These are phyloP conservation scores for Xerocomus spinulosus DNA, from an alignment of 768 basidiomycete species.

Conservation along the genomic window DNA sequence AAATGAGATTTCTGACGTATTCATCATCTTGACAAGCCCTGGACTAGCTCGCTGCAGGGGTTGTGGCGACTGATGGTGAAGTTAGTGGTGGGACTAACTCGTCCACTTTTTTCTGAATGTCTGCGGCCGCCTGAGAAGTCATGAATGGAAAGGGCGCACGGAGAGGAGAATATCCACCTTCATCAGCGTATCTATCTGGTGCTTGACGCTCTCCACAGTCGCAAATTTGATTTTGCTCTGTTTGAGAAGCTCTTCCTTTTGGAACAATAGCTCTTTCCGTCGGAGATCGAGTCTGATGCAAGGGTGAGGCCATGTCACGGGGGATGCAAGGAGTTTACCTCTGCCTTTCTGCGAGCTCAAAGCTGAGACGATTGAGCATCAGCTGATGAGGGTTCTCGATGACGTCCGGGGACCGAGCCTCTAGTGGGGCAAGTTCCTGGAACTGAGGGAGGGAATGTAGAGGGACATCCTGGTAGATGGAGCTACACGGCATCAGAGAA, in stretches of 20 bases:
- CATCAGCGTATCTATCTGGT: constrained; percentile 69
- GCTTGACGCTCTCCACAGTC: constrained; percentile 74
- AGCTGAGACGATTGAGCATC: constrained; percentile 82
- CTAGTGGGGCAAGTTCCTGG: constrained; percentile 59
- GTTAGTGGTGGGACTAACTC: constrained; percentile 51
- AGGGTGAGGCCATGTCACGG: constrained; percentile 3
- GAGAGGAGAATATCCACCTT: constrained; percentile 44
- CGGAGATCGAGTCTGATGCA: constrained; percentile 60
- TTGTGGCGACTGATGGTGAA: constrained; percentile 27
- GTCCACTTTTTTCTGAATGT: constrained; percentile 72
- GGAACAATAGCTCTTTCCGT: constrained; percentile 60
- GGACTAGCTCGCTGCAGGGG: constrained; percentile 23
- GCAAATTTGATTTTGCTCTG: constrained; percentile 69
- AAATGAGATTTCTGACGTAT: background rate
- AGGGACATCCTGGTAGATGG: constrained; percentile 84
- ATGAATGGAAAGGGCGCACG: constrained; percentile 9
- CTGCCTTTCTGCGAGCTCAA: constrained; percentile 85
- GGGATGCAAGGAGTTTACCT: constrained; percentile 44
- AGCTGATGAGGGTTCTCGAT: constrained; percentile 72
- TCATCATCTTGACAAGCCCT: background rate
- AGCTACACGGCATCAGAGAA: constrained; percentile 40
- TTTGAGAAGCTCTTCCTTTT: constrained; percentile 78
- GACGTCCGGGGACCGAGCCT: constrained; percentile 56
- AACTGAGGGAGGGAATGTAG: constrained; percentile 71
- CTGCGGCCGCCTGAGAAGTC: constrained; percentile 53